Evolutionary conservation across 495 filamentous ascomycete genomes (phyloP), one percentile per base, ranked within the genome.

Genomic region (Hypoxylon fuscum): DNA sequence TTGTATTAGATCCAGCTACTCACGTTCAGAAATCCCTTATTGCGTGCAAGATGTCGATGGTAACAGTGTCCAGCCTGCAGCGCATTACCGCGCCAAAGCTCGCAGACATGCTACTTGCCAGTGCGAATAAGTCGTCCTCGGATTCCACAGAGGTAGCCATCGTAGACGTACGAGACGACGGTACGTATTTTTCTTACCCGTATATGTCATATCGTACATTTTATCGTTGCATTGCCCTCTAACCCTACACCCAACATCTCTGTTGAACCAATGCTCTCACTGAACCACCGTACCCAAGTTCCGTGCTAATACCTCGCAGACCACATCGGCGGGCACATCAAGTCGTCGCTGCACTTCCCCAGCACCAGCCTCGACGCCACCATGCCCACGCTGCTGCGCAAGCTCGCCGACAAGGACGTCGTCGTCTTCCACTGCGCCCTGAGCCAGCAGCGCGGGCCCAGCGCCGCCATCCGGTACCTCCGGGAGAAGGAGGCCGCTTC

Each of bases 381-480:
- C 55, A 82, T 93, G 58, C 91, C 95, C 0, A 90, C 92, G 59
- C 85, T 98, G 22, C 83, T 96, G 2, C 88, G 90, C 47, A 87
- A 84, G 50, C 84, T 97, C 25, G 74, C 87, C 57, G 87, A 89
- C 69, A 92, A 90, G 68, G 83, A 96, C 38, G 87, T 81, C 35
- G 91, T 98, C 18, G 85, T 98, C 14, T 98, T 98, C 73, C 96
- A 98, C 76, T 98, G 95, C 76, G 89, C 90, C n/a, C 77, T 98
- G 25, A 92, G 88, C 62, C 95, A 98, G 78, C 89, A 95, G 76
- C 84, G 95, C 2, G 90, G 90, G 0, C 90, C 90, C 1, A 74
- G 75, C 22, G 90, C 90, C 32, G 91, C 90, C 9, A 66, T 90
- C 54, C 65, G 76, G 68, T 94, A 94, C 68, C 59, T 92, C 58